These are phyloP conservation scores for Diospyros kaki DNA, from an alignment of 148 eudicot genomes.

Conservation along the genomic window DNA sequence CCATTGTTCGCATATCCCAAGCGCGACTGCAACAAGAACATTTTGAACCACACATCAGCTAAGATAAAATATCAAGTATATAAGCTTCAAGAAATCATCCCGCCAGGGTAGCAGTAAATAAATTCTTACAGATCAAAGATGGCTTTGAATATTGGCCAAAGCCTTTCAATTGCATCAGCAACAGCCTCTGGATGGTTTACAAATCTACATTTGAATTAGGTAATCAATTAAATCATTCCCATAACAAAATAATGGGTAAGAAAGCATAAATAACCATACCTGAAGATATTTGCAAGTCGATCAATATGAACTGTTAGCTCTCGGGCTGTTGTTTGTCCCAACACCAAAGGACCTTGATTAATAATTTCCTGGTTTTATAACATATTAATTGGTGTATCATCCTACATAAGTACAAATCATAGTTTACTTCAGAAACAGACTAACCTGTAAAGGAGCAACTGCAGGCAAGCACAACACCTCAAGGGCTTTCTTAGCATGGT, in stretches of 20 bases:
- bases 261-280: slow-evolving; percentile 35
- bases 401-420: slow-evolving; percentile 4
- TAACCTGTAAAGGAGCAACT: slow-evolving; percentile 88
- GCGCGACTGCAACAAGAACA: slow-evolving; percentile 69
- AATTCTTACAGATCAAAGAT: slow-evolving; percentile 79
- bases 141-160: slow-evolving; percentile 95
- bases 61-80: background rate
- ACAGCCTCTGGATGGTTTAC: slow-evolving; percentile 97
- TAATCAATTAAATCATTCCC: background rate
- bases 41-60: slow-evolving; percentile 14
- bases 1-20: slow-evolving; percentile 99
- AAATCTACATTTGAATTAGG: slow-evolving; percentile 44
- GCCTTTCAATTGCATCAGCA: slow-evolving; percentile 92
- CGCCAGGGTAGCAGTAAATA: background rate
- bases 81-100: slow-evolving; percentile 1
- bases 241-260: slow-evolving; percentile 4
- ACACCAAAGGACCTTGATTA: slow-evolving; percentile 76
- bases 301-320: slow-evolving; percentile 97
- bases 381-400: slow-evolving; percentile 12
- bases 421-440: background rate
- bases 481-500: slow-evolving; percentile 90
- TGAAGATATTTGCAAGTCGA: slow-evolving; percentile 93
- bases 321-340: slow-evolving; percentile 83
- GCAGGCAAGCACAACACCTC: slow-evolving; percentile 92
- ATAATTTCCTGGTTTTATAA: slow-evolving; percentile 66